Base-by-base conservation (phyloP, 192 early-diverging fungal genomes). In the Mortierella alpina region DNA sequence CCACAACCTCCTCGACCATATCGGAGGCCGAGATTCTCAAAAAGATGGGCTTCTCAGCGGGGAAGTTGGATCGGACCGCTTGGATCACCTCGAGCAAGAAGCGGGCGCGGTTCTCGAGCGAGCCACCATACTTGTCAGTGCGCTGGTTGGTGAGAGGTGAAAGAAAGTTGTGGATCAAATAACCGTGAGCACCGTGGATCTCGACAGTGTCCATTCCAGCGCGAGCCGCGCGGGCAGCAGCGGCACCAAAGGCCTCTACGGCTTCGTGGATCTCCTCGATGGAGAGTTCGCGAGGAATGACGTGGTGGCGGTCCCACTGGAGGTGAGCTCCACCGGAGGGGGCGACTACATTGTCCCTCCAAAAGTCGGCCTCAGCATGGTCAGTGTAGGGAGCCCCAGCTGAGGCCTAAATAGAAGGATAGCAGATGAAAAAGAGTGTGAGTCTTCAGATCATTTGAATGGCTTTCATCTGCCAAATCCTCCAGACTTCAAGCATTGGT, bases 201-300 rank as follows among this genome's bases (percentile, higher is more conserved):
- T 99, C 97, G 39, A 98, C 82, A n/a, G 91, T 91, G 62, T 97
- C 95, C 76, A 96, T 94, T 4, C 95, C 95, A 6, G 96, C 96
- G 63, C 88, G 84, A 44, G 87, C 77, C 0, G 97, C 93, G 41
- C 93, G 90, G 44, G 66, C 72, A 1, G 96, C 91, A 44, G 93
- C 90, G 18, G 85, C 68, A 9, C 66, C 90, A 83, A 91, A 99
- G 31, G 86, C 84, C 11, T 86, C 59, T 12, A 90, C 82, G 60
- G 93, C 83, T 6, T 83, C 64, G 12, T 88, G 80, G 66, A 99
- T 96, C 57, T 93, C 90, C 13, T 80, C 87, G 5, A 92, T 59
- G 18, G 88, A 86, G 65, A 97, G 73, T 40, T 89, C 89, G 48
- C 87, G 84, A 11, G 91, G 91, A 10, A 82, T 45, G 5, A 66